phyloP scores from a whole-genome alignment of 2,329 filamentous ascomycete species.

The Fusarium sp. region DNA sequence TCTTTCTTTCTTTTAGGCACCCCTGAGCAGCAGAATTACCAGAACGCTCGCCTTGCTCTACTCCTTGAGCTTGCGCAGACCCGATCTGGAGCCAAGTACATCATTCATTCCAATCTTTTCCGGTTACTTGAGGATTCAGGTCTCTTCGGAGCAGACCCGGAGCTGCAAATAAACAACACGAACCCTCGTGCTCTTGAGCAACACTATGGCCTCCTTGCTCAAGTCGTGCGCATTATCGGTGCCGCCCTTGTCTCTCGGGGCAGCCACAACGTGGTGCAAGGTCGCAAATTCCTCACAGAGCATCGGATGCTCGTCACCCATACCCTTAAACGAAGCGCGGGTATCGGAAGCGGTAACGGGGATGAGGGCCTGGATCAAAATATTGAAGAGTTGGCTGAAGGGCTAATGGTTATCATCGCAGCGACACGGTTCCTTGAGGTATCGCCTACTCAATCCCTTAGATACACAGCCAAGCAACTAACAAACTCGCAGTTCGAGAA shows the following conservation, averaged over 20 bases:
- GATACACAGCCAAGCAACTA: slow-evolving; percentile 9
- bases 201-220: slow-evolving; percentile 85
- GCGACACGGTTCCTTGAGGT: slow-evolving; percentile 90
- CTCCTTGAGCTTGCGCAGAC: slow-evolving; percentile 87
- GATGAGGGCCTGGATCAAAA: slow-evolving; percentile 63
- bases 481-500: slow-evolving; percentile 53
- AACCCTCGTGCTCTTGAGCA: slow-evolving; percentile 76
- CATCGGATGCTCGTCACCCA: slow-evolving; percentile 87
- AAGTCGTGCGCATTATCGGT: slow-evolving; percentile 82
- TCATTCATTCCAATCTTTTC: slow-evolving; percentile 92
- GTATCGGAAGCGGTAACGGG: slow-evolving; percentile 66
- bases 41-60: slow-evolving; percentile 80
- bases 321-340: slow-evolving; percentile 88
- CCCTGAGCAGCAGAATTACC: slow-evolving; percentile 59
- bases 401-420: slow-evolving; percentile 83
- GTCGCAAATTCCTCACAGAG: slow-evolving; percentile 80
- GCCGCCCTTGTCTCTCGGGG: slow-evolving; percentile 84
- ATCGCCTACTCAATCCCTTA: slow-evolving; percentile 44
- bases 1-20: slow-evolving; percentile 45
- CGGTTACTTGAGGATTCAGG: slow-evolving; percentile 80
- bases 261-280: slow-evolving; percentile 82
- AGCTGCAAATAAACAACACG: slow-evolving; percentile 82
- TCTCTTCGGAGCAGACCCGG: slow-evolving; percentile 91
- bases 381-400: slow-evolving; percentile 82
- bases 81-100: slow-evolving; percentile 81